Base-by-base conservation (phyloP, 1,284 basidiomycete species). In the Meripilus lineatus region DNA sequence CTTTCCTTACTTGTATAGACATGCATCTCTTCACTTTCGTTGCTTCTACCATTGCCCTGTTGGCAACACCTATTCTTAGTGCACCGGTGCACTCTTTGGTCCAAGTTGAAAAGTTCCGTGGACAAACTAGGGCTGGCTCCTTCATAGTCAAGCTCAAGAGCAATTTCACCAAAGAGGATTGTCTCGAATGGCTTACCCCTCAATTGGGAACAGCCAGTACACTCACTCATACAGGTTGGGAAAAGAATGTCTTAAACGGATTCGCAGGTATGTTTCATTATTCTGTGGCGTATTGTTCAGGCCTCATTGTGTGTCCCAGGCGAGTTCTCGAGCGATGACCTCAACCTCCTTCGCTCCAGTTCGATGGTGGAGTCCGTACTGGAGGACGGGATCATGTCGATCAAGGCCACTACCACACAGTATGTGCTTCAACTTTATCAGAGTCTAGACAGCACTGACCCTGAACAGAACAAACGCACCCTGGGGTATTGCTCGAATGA, bases 301-400 rank as follows among this genome's bases (percentile, higher is more conserved):
- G 10, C 24, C 14, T 39, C 40, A 38, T n/a, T 32, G 17, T 32
- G n/a, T 3, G 18, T 18, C 39, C 30, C 39, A 67, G 62, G 59
- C 34, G 37, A 55, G 42, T 81, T 88, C 65, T 66, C 73, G 47
- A 59, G 69, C 11, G 68, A 66, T 50, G 72, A 77, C 10, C 62
- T 89, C 48, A 69, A 78, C 37, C 65, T 68, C 47, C 81, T 90
- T 54, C 74, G 83, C 32, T 66, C 72, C 25, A 70, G 75, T 46
- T 75, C 79, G 18, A 81, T 82, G 51, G 84, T 90, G 43, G 80
- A 77, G 50, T 82, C 75, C 58, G 79, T 90, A 53, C 38, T 32
- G 10, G 52, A 54, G 39, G 52, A 56, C 33, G 54, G 52, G 10
- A 48, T 50, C 37, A 40, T 54, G 43, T 26, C 30, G 32, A 50